Conservation (phyloP, 2,329 filamentous ascomycete genomes). For the Chrysosporium queenslandicum region DNA sequence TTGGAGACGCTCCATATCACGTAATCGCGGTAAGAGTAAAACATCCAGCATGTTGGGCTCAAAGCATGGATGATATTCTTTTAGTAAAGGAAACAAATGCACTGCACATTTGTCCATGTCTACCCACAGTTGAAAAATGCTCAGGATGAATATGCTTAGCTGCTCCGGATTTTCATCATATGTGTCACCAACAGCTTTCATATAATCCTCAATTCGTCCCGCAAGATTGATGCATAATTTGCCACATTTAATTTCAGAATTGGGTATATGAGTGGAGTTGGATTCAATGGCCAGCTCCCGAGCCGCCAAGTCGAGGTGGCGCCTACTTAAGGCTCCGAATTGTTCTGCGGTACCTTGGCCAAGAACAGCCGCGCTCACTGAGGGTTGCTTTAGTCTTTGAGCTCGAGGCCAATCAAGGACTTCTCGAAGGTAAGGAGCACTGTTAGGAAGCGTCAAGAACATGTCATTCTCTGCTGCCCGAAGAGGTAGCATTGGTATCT, state of each 20-base stretch:
- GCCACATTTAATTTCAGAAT: neutral
- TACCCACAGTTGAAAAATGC: slow-evolving; percentile 49
- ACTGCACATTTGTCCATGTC: slow-evolving; percentile 44
- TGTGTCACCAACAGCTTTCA: neutral
- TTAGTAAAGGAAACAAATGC: slow-evolving; percentile 36
- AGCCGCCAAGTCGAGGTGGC: neutral
- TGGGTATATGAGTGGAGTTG: neutral
- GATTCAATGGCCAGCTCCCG: neutral
- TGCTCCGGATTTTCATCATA: slow-evolving; percentile 31
- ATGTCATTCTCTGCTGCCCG: neutral
- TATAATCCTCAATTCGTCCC: slow-evolving; percentile 10
- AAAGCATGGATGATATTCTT: slow-evolving; percentile 45
- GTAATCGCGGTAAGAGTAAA: slow-evolving; percentile 41
- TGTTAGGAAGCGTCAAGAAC: neutral
- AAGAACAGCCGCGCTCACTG: neutral
- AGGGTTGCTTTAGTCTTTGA: neutral
- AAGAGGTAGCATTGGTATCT: slow-evolving; percentile 2
- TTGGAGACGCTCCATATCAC: slow-evolving; percentile 44
- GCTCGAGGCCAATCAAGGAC: neutral
- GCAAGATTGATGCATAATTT: slow-evolving; percentile 3
- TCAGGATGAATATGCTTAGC: slow-evolving; percentile 48
- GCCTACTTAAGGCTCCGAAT: neutral
- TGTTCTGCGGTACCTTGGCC: neutral
- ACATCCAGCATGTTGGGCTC: slow-evolving; percentile 42
- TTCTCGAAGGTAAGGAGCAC: neutral